A percentile compares a stretch with the other conserved stretches of the same genome.
These are phyloP conservation scores for Ambrosia hybrid DNA, from an alignment of 140 eudicot species.

Conservation along the genomic window DNA sequence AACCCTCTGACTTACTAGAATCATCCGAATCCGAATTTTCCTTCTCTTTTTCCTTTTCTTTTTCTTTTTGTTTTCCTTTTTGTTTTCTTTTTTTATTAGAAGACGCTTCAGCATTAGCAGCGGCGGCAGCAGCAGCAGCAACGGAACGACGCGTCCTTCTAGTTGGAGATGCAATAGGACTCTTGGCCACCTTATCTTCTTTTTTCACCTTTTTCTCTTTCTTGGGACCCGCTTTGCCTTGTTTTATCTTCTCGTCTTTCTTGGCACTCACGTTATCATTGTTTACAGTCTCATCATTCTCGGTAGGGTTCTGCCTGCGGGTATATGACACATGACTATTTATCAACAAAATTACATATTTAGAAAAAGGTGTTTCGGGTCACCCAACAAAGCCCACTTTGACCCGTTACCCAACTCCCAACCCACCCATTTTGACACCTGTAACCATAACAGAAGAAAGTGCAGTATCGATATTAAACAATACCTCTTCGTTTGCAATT, in stretches of 20 bases:
- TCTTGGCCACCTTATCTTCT: slow-evolving; percentile 28
- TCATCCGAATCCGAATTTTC: slow-evolving; percentile 27
- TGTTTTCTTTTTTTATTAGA: neutral
- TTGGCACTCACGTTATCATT: slow-evolving; percentile 33
- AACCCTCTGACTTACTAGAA: slow-evolving; percentile 30
- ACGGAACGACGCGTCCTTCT: slow-evolving; percentile 33
- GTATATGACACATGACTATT: neutral
- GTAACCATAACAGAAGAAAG: slow-evolving; percentile 12
- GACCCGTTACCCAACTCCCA: neutral
- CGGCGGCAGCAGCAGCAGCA: slow-evolving; percentile 25
- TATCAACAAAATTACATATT: neutral
- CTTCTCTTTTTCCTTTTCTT: neutral
- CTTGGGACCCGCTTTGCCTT: slow-evolving; percentile 28
- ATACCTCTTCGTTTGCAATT: slow-evolving; percentile 45
- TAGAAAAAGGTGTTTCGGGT: neutral
- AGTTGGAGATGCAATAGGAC: slow-evolving; percentile 32
- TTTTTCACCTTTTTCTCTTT: slow-evolving; percentile 29
- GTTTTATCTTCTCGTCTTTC: slow-evolving; percentile 52
- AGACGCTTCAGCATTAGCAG: slow-evolving; percentile 29
- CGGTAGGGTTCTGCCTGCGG: slow-evolving; percentile 46
- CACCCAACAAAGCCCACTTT: neutral
- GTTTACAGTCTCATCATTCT: slow-evolving; percentile 49
- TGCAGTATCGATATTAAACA: neutral
- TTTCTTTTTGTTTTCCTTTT: neutral
- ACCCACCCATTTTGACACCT: slow-evolving; percentile 2